These are phyloP conservation scores for Corrigiola litoralis DNA, from an alignment of 179 eudicot species.

Conservation along the genomic window DNA sequence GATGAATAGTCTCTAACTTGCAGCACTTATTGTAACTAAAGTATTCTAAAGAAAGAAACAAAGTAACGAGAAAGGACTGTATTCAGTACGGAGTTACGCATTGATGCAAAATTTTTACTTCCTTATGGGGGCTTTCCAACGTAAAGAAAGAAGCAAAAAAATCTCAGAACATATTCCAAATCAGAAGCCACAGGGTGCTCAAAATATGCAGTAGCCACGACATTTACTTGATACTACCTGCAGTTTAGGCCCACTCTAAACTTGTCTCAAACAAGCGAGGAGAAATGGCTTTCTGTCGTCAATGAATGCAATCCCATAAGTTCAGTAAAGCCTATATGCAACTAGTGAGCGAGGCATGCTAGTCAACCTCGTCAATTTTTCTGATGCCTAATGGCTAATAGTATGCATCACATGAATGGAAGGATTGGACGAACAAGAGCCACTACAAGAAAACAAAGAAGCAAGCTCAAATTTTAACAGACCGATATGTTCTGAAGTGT, in stretches of 20 bases:
- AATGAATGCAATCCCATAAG: neutral
- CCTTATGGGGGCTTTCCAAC: too few relatives aligned
- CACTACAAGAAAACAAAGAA: neutral
- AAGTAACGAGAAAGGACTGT: too few relatives aligned
- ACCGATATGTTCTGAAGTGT: conserved; percentile 1
- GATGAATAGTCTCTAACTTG: neutral
- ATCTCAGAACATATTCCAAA: too few relatives aligned
- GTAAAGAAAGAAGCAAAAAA: too few relatives aligned
- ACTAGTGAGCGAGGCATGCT: neutral
- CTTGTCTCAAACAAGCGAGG: too few relatives aligned
- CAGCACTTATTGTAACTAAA: neutral
- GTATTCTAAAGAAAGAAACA: neutral
- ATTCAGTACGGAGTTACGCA: too few relatives aligned
- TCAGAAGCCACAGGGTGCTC: too few relatives aligned
- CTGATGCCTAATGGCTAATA: neutral
- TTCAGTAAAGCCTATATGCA: neutral
- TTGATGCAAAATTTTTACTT: too few relatives aligned
- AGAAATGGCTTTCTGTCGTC: too few relatives aligned
- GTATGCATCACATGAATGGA: neutral
- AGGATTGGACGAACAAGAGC: conserved; percentile 1
- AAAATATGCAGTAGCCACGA: too few relatives aligned
- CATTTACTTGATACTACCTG: too few relatives aligned
- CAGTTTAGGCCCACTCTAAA: too few relatives aligned
- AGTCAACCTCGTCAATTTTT: neutral
- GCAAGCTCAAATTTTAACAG: neutral